These are phyloP conservation scores for Diaporthe sp. DNA, from an alignment of 2,329 filamentous ascomycete genomes.

Conservation along the genomic window DNA sequence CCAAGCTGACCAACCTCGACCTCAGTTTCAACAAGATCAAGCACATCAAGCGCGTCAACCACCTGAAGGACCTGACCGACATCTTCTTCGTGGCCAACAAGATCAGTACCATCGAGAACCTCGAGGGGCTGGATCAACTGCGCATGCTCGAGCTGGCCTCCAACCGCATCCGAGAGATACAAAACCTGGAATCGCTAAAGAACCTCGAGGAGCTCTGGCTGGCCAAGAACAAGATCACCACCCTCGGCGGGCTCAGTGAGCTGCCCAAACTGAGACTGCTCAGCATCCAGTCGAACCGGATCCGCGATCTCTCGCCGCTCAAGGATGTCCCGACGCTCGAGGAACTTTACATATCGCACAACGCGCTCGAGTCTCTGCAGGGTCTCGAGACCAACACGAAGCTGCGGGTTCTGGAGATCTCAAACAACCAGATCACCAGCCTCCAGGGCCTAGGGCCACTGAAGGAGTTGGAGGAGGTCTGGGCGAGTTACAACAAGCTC, in stretches of 20 bases:
- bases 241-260: conserved; percentile 81
- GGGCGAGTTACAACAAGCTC: conserved; percentile 92
- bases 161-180: conserved; percentile 90
- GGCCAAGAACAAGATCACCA: conserved; percentile 95
- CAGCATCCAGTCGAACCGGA: conserved; percentile 95
- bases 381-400: conserved; percentile 78
- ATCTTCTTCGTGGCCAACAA: conserved; percentile 96
- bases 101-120: conserved; percentile 87
- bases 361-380: conserved; percentile 82
- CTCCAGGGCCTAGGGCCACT: conserved; percentile 80
- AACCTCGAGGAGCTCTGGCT: conserved; percentile 91
- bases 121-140: conserved; percentile 81
- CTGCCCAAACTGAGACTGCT: conserved; percentile 87
- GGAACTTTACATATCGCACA: conserved; percentile 96
- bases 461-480: conserved; percentile 85
- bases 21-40: conserved; percentile 99
- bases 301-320: conserved; percentile 83
- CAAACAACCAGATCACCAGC: conserved; percentile 85
- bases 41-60: conserved; percentile 90
- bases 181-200: conserved; percentile 84
- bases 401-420: conserved; percentile 87
- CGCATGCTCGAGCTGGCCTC: conserved; percentile 91
- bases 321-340: conserved; percentile 82
- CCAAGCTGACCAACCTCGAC: conserved; percentile 83
- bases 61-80: conserved; percentile 83